A percentile compares a stretch with the other conserved stretches of the same genome.
Evolutionary conservation across 2,329 filamentous ascomycete species (phyloP).

Genomic region (Raffaelea deltoideospora): DNA sequence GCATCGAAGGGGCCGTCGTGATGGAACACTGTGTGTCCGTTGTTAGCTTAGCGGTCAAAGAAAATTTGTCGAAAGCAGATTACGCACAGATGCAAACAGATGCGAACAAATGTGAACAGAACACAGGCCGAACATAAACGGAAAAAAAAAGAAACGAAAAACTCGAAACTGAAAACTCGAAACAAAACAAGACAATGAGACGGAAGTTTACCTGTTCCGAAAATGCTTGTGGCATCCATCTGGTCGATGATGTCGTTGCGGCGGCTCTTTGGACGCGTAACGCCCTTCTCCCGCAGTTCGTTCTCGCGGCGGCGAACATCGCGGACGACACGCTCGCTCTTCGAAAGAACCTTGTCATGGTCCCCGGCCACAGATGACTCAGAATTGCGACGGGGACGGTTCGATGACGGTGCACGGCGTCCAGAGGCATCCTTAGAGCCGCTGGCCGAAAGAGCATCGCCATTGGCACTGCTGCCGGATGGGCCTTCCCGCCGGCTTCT

Average conservation of each 20-base stretch:
- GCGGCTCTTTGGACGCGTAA: constrained; percentile 34
- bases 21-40: constrained; percentile 73
- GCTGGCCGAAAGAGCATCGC: neutral
- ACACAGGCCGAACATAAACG: neutral
- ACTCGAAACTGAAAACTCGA: too few species aligned
- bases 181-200: too few species aligned
- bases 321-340: constrained; percentile 39
- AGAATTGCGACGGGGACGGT: constrained; percentile 57
- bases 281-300: constrained; percentile 33
- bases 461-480: neutral
- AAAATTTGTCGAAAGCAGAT: too few species aligned
- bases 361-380: constrained; percentile 51
- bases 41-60: too few species aligned
- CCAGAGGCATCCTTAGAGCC: too few species aligned
- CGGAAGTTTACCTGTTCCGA: constrained; percentile 75
- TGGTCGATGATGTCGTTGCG: constrained; percentile 88
- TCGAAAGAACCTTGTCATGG: constrained; percentile 44
- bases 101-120: neutral
- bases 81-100: neutral
- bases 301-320: constrained; percentile 36
- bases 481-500: constrained; percentile 24
- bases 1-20: constrained; percentile 97
- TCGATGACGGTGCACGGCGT: constrained; percentile 17
- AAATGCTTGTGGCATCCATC: constrained; percentile 89
- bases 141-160: constrained; percentile 36